These are phyloP conservation scores for Cladophialophora bantiana DNA, from an alignment of 2,329 filamentous ascomycete genomes.

Conservation along the genomic window DNA sequence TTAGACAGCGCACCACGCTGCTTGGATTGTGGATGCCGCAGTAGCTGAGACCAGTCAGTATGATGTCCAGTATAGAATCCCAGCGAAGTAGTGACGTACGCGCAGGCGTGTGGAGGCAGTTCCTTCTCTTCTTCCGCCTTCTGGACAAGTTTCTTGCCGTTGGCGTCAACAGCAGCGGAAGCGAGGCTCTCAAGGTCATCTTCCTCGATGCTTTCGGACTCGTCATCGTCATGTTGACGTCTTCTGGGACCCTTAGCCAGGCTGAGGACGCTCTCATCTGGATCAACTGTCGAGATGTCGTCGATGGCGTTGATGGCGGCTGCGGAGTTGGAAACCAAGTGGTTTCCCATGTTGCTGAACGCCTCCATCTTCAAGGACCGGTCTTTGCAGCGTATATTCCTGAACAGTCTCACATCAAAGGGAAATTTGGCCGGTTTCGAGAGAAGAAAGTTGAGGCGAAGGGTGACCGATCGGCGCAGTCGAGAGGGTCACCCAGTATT, in stretches of 20 bases:
- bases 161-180: conserved; percentile 79
- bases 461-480: conserved; percentile 25
- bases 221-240: conserved; percentile 83
- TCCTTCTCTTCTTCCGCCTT: conserved; percentile 73
- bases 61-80: background rate
- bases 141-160: conserved; percentile 62
- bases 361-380: conserved; percentile 71
- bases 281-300: conserved; percentile 75
- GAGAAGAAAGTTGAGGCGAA: conserved; percentile 10
- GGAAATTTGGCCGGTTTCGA: background rate
- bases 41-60: conserved; percentile 65
- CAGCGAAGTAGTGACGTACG: conserved; percentile 66
- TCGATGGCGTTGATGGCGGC: conserved; percentile 86
- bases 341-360: conserved; percentile 87
- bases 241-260: conserved; percentile 66
- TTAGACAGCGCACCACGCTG: conserved; percentile 93
- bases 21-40: conserved; percentile 96
- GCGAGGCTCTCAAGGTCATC: conserved; percentile 79
- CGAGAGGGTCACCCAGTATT: conserved; percentile 18
- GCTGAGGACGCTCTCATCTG: conserved; percentile 81
- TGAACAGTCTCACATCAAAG: background rate
- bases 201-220: conserved; percentile 82
- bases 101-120: conserved; percentile 92
- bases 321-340: conserved; percentile 82
- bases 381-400: background rate